Percentiles rank a stretch among this genome's conserved stretches.
phyloP scores from a whole-genome alignment of 768 basidiomycete species.

The Tricholoma flavovirens region DNA sequence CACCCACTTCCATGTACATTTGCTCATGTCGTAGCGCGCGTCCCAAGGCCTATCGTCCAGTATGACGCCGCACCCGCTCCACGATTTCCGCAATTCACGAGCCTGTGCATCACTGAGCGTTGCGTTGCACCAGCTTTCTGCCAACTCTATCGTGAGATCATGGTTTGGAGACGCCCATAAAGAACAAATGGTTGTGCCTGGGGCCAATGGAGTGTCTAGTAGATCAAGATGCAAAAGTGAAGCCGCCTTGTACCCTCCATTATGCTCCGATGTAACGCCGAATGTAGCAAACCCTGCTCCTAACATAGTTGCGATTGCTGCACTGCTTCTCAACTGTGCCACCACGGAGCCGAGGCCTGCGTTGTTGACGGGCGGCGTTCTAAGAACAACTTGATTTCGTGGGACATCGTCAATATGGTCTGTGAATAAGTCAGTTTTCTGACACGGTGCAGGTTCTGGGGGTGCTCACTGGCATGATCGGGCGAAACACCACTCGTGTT shows the following conservation, averaged over 20 bases:
- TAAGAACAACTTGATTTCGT: neutral
- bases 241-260: neutral
- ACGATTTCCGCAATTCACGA: neutral
- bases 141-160: neutral
- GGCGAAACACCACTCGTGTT: too few species aligned
- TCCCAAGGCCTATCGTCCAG: constrained; percentile 2
- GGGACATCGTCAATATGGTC: neutral
- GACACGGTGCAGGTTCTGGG: too few species aligned
- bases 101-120: neutral
- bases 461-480: neutral
- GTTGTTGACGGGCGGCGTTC: neutral
- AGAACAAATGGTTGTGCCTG: neutral
- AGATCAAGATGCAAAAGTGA: neutral
- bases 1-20: constrained; percentile 3
- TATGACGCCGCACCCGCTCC: neutral
- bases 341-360: constrained; percentile 4
- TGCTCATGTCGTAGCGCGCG: constrained; percentile 2
- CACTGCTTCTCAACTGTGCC: constrained; percentile 2
- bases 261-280: neutral
- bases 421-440: neutral
- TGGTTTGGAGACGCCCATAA: neutral
- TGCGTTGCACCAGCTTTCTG: constrained; percentile 1
- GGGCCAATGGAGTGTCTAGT: neutral
- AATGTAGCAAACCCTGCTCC: neutral
- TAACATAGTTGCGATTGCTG: neutral